Conservation (phyloP, 2,329 filamentous ascomycete genomes). For the Dothiorella sarmentorum region DNA sequence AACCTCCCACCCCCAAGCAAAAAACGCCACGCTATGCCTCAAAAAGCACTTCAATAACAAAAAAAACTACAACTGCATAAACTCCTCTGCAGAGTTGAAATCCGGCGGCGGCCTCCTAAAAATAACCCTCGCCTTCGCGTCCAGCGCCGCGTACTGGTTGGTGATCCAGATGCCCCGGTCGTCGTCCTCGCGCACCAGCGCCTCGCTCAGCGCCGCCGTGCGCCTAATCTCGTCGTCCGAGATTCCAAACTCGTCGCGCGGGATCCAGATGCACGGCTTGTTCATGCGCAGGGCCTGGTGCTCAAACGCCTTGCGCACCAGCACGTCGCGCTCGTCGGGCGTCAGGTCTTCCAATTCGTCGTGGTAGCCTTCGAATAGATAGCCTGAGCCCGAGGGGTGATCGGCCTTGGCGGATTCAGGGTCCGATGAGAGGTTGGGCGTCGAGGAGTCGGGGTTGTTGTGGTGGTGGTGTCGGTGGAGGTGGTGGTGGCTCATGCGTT, state of each 20-base stretch:
- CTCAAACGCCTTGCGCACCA: constrained; percentile 85
- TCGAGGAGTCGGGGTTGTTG: constrained; percentile 25
- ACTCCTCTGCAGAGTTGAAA: constrained; percentile 17
- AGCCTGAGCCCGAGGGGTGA: neutral
- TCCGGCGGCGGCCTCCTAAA: constrained; percentile 85
- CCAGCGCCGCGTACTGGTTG: constrained; percentile 85
- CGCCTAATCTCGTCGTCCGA: constrained; percentile 82
- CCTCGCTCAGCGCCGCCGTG: neutral
- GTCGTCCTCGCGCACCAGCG: constrained; percentile 67
- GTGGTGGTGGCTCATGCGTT: constrained; percentile 26
- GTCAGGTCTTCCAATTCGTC: constrained; percentile 95
- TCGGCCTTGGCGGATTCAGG: constrained; percentile 1
- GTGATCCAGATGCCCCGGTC: constrained; percentile 83
- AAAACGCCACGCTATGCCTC: neutral
- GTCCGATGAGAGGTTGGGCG: neutral
- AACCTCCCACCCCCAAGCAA: neutral
- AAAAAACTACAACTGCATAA: constrained; percentile 13
- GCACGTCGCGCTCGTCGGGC: constrained; percentile 78
- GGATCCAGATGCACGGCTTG: constrained; percentile 89
- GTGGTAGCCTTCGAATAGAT: constrained; percentile 71
- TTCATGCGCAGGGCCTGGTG: constrained; percentile 82
- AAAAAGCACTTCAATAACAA: neutral
- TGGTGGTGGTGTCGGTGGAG: constrained; percentile 29
- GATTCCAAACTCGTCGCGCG: constrained; percentile 82
- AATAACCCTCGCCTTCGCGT: constrained; percentile 76